These are phyloP conservation scores for Lomentospora prolificans DNA, from an alignment of 2,329 filamentous ascomycete genomes.

Conservation along the genomic window DNA sequence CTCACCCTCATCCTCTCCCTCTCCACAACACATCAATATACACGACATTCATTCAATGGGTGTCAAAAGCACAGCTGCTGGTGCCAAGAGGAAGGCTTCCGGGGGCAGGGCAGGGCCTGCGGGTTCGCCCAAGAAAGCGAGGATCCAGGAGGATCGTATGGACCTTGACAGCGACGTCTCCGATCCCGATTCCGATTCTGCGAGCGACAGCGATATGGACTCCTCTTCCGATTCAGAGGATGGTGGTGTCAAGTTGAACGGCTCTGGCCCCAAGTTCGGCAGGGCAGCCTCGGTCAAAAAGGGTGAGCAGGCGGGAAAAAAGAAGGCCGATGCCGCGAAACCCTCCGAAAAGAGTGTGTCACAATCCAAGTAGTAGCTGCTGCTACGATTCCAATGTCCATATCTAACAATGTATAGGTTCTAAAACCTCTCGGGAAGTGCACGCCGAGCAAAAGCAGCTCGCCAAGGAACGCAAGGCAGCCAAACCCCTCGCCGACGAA, in stretches of 20 bases:
- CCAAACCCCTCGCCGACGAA: slow-evolving; percentile 86
- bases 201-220: slow-evolving; percentile 25
- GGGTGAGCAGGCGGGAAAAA: slow-evolving; percentile 16
- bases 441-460: slow-evolving; percentile 90
- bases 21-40: neutral
- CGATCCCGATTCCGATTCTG: slow-evolving; percentile 19
- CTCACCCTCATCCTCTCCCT: too few relatives aligned
- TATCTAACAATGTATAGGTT: too few relatives aligned
- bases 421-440: slow-evolving; percentile 67
- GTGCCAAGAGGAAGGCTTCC: slow-evolving; percentile 48
- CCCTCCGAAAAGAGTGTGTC: slow-evolving; percentile 7
- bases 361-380: too few relatives aligned
- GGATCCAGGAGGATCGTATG: slow-evolving; percentile 27
- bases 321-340: slow-evolving; percentile 22
- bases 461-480: slow-evolving; percentile 77
- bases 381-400: too few relatives aligned
- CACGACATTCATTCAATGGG: slow-evolving; percentile 9
- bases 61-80: slow-evolving; percentile 31
- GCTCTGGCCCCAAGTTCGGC: slow-evolving; percentile 10
- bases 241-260: slow-evolving; percentile 38
- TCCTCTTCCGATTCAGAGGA: slow-evolving; percentile 42
- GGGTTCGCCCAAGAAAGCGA: slow-evolving; percentile 41
- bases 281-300: neutral
- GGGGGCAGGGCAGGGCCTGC: slow-evolving; percentile 31
- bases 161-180: slow-evolving; percentile 13